Base-by-base conservation (phyloP, 225 moss, liverwort and hornwort species). In the Neckera pumila region DNA sequence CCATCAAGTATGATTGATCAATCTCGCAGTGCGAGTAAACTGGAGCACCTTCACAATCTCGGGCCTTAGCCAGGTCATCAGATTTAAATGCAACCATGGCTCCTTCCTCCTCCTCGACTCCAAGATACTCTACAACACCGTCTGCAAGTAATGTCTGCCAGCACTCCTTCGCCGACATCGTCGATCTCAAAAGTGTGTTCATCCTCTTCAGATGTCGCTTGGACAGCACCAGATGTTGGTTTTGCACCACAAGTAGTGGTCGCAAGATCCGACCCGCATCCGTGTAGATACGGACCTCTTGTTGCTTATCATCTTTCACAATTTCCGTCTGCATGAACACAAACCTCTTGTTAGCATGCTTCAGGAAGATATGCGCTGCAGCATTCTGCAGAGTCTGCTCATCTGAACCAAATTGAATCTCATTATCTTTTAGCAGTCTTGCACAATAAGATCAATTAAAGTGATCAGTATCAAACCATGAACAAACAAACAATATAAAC, bases 31-130 rank as follows among this genome's bases (percentile, higher is more conserved):
- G 96, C 26, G 96, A 92, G 82, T 94, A 99, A 27, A 76, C 56
- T 30, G 87, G 88, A 59, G 88, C 85, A 54, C 84, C 70, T 74
- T 74, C 79, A 65, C 63, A 78, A 21, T 76, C 91, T 85, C 88
- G 93, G 27, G 93, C 96, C 85, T 89, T 93, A 40, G 63, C 84
- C 65, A 99, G 86, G 60, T 99, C 95, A 57, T 89, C 95, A 45
- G 94, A 90, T 75, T 90, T 86, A 14, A 95, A 88, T 31, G 97
- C 96, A 82, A 99, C 93, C 89, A 95, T 91, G 17, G 95, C 90
- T 70, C 82, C 89, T 64, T 97, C 96, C 88, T 99, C 99, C 90
- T 99, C 99, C 86, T 99, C 96, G 20, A 95, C 92, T 57, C 99
- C 97, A 23, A 99, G 86, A 40, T 95, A 87, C 91, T 97, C 99